phyloP scores from a whole-genome alignment of 495 filamentous ascomycete genomes.

The Venustampulla echinocandica region DNA sequence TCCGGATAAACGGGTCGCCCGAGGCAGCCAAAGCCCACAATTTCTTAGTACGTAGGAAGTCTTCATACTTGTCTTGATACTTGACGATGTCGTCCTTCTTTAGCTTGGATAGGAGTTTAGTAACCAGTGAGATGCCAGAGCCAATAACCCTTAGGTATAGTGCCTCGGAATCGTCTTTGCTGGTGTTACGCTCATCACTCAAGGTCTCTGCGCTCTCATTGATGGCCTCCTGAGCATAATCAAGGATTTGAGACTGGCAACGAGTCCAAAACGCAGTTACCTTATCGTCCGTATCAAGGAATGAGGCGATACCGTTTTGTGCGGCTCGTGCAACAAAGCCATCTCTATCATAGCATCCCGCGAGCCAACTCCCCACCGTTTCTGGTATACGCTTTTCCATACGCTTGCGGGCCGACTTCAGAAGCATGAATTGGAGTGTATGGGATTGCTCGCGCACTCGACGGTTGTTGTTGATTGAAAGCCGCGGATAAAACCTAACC shows the following conservation, averaged over 20 bases:
- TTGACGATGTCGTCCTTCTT: conserved; percentile 42
- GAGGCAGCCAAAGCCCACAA: conserved; percentile 68
- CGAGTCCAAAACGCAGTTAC: conserved; percentile 62
- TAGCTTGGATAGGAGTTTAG: conserved; percentile 42
- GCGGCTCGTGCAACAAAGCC: conserved; percentile 61
- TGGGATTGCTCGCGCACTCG: conserved; percentile 81
- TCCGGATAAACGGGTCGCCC: conserved; percentile 63
- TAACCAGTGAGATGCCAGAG: conserved; percentile 49
- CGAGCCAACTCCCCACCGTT: conserved; percentile 78
- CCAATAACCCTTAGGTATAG: conserved; percentile 78
- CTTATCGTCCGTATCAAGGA: conserved; percentile 76
- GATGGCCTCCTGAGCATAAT: conserved; percentile 70
- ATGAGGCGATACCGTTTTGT: conserved; percentile 58
- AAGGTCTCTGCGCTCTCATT: conserved; percentile 72
- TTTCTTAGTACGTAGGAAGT: conserved; percentile 52
- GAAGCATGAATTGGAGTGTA: conserved; percentile 60
- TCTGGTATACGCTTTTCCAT: conserved; percentile 68
- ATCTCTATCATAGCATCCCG: conserved; percentile 81
- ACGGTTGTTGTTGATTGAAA: conserved; percentile 80
- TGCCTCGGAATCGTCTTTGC: conserved; percentile 69
- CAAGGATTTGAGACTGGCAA: conserved; percentile 65
- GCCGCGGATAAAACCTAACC: conserved; percentile 77
- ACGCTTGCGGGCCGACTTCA: conserved; percentile 64
- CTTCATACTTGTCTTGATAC: conserved; percentile 37
- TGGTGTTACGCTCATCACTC: conserved; percentile 79